These are phyloP conservation scores for Sodiomyces alkalinus DNA, from an alignment of 2,329 filamentous ascomycete species.

Conservation along the genomic window DNA sequence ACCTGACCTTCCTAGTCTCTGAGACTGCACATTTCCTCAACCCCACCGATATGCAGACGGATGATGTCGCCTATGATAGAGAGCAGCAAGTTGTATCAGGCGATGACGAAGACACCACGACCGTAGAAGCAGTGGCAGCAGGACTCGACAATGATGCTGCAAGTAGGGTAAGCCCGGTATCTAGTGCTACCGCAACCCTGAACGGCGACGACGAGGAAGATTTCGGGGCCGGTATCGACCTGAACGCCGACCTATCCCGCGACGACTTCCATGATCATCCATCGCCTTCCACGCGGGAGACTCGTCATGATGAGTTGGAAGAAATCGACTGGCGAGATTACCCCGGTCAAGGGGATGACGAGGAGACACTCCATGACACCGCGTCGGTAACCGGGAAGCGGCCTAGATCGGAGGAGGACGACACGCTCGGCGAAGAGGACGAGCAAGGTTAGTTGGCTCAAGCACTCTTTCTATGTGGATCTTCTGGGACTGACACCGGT, in stretches of 20 bases:
- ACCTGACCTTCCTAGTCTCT: too few species aligned
- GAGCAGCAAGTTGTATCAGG: background rate
- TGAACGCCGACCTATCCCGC: background rate
- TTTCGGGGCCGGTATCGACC: constrained; percentile 8
- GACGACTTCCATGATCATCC: too few species aligned
- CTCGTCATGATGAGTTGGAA: constrained; percentile 4
- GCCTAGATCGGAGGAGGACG: constrained; percentile 10
- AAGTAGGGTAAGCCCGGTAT: constrained; percentile 8
- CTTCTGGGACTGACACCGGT: background rate
- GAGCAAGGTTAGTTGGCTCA: constrained; percentile 9
- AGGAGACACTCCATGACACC: constrained; percentile 2
- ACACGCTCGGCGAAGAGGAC: constrained; percentile 8
- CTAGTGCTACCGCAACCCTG: constrained; percentile 18
- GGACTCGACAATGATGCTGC: constrained; percentile 1
- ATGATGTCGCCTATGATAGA: background rate
- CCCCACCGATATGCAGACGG: background rate
- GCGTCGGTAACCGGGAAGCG: constrained; percentile 9
- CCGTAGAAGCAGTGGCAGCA: constrained; percentile 1
- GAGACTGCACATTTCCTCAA: too few species aligned
- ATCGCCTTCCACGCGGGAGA: too few species aligned
- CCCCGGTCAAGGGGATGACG: constrained; percentile 8
- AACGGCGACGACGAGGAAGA: constrained; percentile 17
- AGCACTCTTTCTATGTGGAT: background rate
- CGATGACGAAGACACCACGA: background rate
- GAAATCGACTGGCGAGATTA: constrained; percentile 14